Evolutionary conservation across 2,329 filamentous ascomycete genomes (phyloP), one percentile per base, ranked within the genome.

Genomic region (Zymoseptoria pseudotritici): DNA sequence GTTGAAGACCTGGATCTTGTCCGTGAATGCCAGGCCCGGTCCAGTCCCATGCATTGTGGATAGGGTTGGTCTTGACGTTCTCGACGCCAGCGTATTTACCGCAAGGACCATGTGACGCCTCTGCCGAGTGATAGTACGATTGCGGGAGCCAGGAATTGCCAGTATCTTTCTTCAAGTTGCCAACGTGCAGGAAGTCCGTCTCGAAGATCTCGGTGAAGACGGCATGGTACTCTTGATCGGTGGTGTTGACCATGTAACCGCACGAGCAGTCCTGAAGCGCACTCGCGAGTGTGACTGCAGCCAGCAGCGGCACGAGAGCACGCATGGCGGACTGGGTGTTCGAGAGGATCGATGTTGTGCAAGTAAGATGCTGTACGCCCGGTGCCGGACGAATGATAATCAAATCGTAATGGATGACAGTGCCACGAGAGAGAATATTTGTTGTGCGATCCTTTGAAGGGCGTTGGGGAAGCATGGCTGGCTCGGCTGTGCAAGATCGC

Each of bases 201-300:
- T 91, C 88, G 56, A 90, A 73, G 10, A 85, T 70, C 61, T 91
- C 85, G 2, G 86, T 90, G 71, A 89, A 91, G 56, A 88, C 69
- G 50, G 78, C 74, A 53, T 73, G 68, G 6, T 67, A 60, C 3
- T 70, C 65, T 26, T 75, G 73, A 53, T 74, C 69, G n/a, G 76
- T 78, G 49, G 78, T 73, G 61, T 76, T 77, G 52, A 86, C 73
- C 2, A 81, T 81, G 72, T 90, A 92, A 56, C 89, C 89, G 70
- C 89, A 93, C 67, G 88, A 83, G 75, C 89, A 92, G 62, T 80
- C 78, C 4, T 81, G 80, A 50, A 67, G 66, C 50, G 70, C 74
- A 10, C 49, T 11, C 22, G 36, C 51, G n/a, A 19, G 11, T 7
- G 52, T 20, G n/a, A 52, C 10, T n/a, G 53, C n/a, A 4, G 53